phyloP scores from a whole-genome alignment of 345 rosid species.

The Euphorbia tirucalli region DNA sequence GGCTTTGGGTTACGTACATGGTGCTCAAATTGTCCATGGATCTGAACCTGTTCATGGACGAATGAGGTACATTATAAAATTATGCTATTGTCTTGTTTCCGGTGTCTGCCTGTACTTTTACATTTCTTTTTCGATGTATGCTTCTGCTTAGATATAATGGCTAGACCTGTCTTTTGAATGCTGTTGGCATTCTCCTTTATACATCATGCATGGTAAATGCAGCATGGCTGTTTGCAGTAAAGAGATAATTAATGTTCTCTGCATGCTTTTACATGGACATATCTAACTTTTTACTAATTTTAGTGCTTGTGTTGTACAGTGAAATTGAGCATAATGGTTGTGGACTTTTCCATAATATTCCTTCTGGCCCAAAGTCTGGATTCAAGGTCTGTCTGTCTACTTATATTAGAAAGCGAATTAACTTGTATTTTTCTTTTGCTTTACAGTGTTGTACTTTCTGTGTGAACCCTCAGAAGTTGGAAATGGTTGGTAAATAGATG shows the following conservation, averaged over 20 bases:
- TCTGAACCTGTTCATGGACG: constrained; percentile 95
- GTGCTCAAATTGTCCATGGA: constrained; percentile 84
- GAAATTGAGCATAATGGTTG: constrained; percentile 81
- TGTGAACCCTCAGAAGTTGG: background rate
- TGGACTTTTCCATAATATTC: constrained; percentile 65
- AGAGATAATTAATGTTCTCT: constrained; percentile 4
- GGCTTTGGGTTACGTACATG: constrained; percentile 94
- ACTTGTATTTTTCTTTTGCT: background rate
- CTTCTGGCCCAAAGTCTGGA: constrained; percentile 75
- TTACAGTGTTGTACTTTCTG: background rate
- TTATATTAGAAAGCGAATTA: background rate
- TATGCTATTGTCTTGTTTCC: constrained; percentile 8
- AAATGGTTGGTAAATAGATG: background rate
- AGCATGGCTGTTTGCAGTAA: background rate
- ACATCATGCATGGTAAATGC: background rate
- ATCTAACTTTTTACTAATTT: constrained; percentile 1
- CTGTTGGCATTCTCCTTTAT: background rate
- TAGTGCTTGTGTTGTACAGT: constrained; percentile 36
- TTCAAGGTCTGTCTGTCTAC: constrained; percentile 60
- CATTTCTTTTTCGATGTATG: background rate
- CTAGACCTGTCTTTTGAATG: background rate
- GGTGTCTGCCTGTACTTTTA: constrained; percentile 6
- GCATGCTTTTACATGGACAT: background rate
- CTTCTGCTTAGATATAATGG: background rate
- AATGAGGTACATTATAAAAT: constrained; percentile 56